phyloP scores from a whole-genome alignment of 345 rosid species.

The Eucalyptus camaldulensis region DNA sequence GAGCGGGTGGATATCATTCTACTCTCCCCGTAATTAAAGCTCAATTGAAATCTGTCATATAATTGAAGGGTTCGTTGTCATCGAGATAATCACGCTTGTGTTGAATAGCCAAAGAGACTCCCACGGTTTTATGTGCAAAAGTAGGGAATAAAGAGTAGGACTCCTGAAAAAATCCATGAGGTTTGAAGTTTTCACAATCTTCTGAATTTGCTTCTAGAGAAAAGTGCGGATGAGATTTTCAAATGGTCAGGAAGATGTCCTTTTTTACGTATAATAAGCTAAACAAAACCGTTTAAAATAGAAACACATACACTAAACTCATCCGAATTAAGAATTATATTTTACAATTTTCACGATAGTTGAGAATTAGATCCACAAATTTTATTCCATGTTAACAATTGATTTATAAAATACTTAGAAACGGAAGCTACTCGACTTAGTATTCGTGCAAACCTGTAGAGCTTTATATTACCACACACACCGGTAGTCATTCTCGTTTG shows the following conservation, averaged over 20 bases:
- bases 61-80: neutral
- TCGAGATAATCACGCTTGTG: neutral
- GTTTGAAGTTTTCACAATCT: neutral
- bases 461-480: neutral
- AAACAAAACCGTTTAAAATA: neutral
- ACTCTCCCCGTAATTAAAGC: neutral
- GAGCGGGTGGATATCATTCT: neutral
- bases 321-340: neutral
- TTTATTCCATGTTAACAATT: neutral
- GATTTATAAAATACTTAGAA: neutral
- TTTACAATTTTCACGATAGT: neutral
- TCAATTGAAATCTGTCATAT: neutral
- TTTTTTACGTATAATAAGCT: fast-evolving
- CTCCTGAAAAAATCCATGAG: neutral
- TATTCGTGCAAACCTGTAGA: neutral
- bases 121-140: neutral
- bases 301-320: fast-evolving
- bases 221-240: neutral
- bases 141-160: neutral
- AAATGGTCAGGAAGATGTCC: neutral
- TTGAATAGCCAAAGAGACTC: neutral
- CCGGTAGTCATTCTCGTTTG: neutral
- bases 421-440: neutral
- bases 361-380: neutral
- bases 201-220: neutral